Base-by-base conservation (phyloP, 2,329 filamentous ascomycete genomes). In the Colletotrichum tanaceti region DNA sequence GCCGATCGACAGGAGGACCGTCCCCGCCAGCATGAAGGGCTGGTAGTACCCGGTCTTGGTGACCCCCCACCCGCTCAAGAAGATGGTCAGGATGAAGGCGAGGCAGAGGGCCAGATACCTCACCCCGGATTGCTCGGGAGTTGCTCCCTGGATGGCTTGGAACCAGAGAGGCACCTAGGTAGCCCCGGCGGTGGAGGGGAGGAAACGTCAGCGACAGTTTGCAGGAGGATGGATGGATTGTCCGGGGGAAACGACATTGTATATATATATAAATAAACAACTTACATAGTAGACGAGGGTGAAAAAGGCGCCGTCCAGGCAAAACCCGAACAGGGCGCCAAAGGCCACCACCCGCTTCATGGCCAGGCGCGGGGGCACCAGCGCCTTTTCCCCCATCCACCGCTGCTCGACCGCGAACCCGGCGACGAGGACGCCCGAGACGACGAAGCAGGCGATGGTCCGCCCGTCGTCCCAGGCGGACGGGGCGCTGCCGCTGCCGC, bases 341-440 rank as follows among this genome's bases (percentile, higher is more conserved):
- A 66, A 59, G 0, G 64, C 58, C 0, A 83, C 74, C 7, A 74
- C 75, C 1, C 79, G 77, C 43, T 78, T 74, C 41, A 70, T 73
- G 28, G 80, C 47, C 59, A 82, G 74, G 5, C 76, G 77, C 9
- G 76, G 76, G 5, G 81, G 78, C 18, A 82, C 73, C 1, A 79
- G 79, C 0, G 79, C 80, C 13, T 68, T 72, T 20, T 81, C 77
- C 3, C 72, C 71, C 20, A 75, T 74, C 72, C 74, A 75, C 64
- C 76, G 65, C 68, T 82, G 79, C 32, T 80, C 69, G 6, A n/a
- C 71, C 20, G 77, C 64, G 49, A 80, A 80, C 7, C 52, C 61
- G 22, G 70, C 55, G 11, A 74, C 65, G 5, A 81, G 71, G 14
- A 81, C 70, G 0, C 63, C 74, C 3, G 77, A 75, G 0, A 78